Evolutionary conservation across 805 yeast species (phyloP).

Genomic region (Nakazawaea populi): DNA sequence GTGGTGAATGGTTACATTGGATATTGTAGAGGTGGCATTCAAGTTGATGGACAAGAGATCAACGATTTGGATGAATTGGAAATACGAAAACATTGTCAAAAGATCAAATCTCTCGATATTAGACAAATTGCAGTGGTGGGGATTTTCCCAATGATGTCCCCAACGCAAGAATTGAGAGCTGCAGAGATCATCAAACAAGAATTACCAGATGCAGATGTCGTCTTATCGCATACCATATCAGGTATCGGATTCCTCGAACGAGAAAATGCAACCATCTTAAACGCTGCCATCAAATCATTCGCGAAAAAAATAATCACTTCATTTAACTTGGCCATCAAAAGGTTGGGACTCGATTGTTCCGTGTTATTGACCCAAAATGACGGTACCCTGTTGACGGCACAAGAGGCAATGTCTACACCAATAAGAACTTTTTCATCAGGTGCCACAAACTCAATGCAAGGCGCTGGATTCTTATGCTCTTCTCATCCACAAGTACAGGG

Average conservation of each 20-base stretch:
- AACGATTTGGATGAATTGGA: constrained; percentile 25
- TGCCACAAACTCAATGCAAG: constrained; percentile 42
- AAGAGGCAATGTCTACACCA: constrained; percentile 34
- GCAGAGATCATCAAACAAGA: constrained; percentile 26
- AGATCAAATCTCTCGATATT: constrained; percentile 27
- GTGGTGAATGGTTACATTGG: constrained; percentile 31
- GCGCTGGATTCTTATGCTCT: constrained; percentile 37
- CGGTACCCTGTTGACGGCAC: constrained; percentile 37
- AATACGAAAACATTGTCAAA: constrained; percentile 22
- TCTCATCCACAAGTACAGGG: constrained; percentile 16
- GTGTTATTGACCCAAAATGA: constrained; percentile 40
- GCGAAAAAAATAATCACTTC: constrained; percentile 35
- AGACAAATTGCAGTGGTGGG: constrained; percentile 34
- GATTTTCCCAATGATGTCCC: constrained; percentile 33
- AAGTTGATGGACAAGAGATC: constrained; percentile 36
- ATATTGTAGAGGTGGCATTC: constrained; percentile 33
- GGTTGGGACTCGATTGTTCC: constrained; percentile 30
- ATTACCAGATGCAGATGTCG: constrained; percentile 27
- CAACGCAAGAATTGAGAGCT: constrained; percentile 31
- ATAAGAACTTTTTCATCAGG: constrained; percentile 44
- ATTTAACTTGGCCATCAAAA: constrained; percentile 31
- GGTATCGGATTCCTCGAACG: constrained; percentile 40
- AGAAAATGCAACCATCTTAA: constrained; percentile 41
- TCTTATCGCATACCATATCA: constrained; percentile 34
- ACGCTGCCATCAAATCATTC: constrained; percentile 37